Percentiles rank a stretch among this genome's conserved stretches.
These are phyloP conservation scores for Mortierella sp. DNA, from an alignment of 371 early-diverging fungal genomes.

Conservation along the genomic window DNA sequence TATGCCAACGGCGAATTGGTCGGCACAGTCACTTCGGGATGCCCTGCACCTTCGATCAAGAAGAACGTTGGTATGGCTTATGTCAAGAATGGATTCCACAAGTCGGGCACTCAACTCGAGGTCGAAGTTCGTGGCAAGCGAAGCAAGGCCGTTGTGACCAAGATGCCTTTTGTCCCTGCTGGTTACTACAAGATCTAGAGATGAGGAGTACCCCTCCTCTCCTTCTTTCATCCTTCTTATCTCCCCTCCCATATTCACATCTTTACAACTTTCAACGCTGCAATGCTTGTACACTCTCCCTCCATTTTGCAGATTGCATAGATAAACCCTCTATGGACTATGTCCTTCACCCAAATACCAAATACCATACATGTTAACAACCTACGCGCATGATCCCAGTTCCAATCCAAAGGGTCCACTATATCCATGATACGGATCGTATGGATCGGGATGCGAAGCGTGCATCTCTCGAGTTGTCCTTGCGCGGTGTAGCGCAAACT, in stretches of 20 bases:
- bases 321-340: neutral
- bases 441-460: too few species aligned
- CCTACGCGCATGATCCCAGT: too few species aligned
- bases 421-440: too few species aligned
- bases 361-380: too few species aligned
- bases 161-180: conserved; percentile 96
- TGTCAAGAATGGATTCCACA: conserved; percentile 87
- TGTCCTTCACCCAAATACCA: neutral
- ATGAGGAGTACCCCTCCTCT: neutral
- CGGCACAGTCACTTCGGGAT: conserved; percentile 92
- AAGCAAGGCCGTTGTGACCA: conserved; percentile 85
- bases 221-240: neutral
- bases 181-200: conserved; percentile 74
- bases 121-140: conserved; percentile 90
- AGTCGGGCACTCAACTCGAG: conserved; percentile 86
- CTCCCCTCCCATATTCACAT: too few species aligned
- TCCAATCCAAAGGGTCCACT: too few species aligned
- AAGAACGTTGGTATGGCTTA: conserved; percentile 99
- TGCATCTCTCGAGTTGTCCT: too few species aligned
- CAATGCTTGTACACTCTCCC: neutral
- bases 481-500: too few species aligned
- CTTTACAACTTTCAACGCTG: neutral
- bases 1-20: conserved; percentile 66
- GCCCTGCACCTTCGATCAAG: conserved; percentile 92
- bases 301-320: neutral